Percentiles rank a stretch among this genome's conserved stretches.
Evolutionary conservation across 139 green algal species (phyloP).

Genomic region (Chlamydomonas applanata): DNA sequence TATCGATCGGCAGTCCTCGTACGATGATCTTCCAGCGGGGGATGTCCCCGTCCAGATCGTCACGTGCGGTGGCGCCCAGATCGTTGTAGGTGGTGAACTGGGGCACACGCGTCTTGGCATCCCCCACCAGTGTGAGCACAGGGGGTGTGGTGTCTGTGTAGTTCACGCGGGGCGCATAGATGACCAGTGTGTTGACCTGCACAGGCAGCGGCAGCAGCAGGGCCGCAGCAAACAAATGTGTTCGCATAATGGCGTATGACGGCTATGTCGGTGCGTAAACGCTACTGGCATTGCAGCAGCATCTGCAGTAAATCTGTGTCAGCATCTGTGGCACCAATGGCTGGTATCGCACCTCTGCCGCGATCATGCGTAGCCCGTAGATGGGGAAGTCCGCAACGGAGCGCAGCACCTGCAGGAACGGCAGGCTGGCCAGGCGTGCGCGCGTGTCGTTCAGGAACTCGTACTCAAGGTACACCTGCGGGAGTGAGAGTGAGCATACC

Average conservation of each 20-base stretch:
- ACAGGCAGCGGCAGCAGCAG: too few species aligned
- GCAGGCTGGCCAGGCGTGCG: background rate
- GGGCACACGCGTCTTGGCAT: background rate
- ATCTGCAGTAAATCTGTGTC: too few species aligned
- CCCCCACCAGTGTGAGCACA: constrained; percentile 13
- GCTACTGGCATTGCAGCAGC: too few species aligned
- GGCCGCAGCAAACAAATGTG: too few species aligned
- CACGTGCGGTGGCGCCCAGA: constrained; percentile 2
- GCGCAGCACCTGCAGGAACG: background rate
- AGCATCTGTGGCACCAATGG: too few species aligned
- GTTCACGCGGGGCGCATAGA: constrained; percentile 23
- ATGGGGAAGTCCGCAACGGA: background rate
- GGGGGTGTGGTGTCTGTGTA: constrained; percentile 16
- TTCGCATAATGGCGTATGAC: too few species aligned
- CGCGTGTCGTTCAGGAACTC: background rate
- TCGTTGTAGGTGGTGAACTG: constrained; percentile 29
- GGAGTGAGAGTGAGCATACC: too few species aligned
- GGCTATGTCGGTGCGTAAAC: too few species aligned
- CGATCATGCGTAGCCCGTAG: background rate
- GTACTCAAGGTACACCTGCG: constrained; percentile 2
- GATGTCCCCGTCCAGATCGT: constrained; percentile 30
- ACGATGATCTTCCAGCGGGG: constrained; percentile 8
- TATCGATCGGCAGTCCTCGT: constrained; percentile 14
- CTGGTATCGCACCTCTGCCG: background rate
- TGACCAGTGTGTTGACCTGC: background rate